These are phyloP conservation scores for Cyathus olla DNA, from an alignment of 1,284 basidiomycete genomes.

Conservation along the genomic window DNA sequence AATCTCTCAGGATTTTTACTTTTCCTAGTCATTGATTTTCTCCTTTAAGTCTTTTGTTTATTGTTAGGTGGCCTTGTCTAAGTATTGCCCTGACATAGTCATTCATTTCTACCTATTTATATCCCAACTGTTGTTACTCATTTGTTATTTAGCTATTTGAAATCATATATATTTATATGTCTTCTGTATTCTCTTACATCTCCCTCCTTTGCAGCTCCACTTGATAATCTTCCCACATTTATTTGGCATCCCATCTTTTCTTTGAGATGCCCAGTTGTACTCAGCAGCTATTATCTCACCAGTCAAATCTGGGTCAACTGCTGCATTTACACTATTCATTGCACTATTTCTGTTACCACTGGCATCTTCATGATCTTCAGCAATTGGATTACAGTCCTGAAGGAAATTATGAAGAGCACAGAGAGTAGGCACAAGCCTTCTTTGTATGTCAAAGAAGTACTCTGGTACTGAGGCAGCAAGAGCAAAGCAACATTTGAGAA, in stretches of 20 bases:
- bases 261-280: constrained; percentile 6
- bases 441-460: constrained; percentile 36
- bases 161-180: not conserved
- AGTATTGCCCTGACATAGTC: no score
- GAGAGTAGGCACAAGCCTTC: constrained; percentile 30
- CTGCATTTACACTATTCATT: not conserved
- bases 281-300: constrained; percentile 12
- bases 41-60: no score
- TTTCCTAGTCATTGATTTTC: no score
- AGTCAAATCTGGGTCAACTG: not conserved
- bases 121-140: constrained; percentile 2
- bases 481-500: constrained; percentile 41
- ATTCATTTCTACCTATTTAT: not conserved
- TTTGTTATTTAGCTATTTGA: not conserved
- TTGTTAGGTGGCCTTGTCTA: no score
- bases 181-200: not conserved
- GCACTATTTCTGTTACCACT: not conserved
- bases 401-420: constrained; percentile 48
- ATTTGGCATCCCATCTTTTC: constrained; percentile 18
- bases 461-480: constrained; percentile 28
- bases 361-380: not conserved
- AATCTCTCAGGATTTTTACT: no score
- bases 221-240: constrained; percentile 29
- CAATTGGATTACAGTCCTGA: constrained; percentile 24
- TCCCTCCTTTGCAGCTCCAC: constrained; percentile 3